These are phyloP conservation scores for Huntiella omanensis DNA, from an alignment of 2,329 filamentous ascomycete species.

Conservation along the genomic window DNA sequence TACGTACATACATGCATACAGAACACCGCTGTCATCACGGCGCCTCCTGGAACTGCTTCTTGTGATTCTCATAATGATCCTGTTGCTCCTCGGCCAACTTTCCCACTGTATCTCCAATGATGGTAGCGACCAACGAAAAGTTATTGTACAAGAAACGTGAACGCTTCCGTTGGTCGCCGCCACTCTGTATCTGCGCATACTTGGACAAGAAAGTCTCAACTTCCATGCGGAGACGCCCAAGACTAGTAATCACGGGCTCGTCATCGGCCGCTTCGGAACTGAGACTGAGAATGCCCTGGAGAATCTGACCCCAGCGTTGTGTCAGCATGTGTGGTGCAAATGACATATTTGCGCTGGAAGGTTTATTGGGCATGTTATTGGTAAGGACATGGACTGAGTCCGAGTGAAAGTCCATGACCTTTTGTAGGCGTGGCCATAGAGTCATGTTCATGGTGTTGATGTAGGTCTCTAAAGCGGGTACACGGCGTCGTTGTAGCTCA, in stretches of 20 bases:
- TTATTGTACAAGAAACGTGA: slow-evolving; percentile 90
- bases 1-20: no score
- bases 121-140: slow-evolving; percentile 83
- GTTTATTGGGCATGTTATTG: slow-evolving; percentile 30
- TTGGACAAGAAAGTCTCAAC: slow-evolving; percentile 69
- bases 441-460: slow-evolving; percentile 92
- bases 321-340: slow-evolving; percentile 81
- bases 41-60: slow-evolving; percentile 35
- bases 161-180: slow-evolving; percentile 61
- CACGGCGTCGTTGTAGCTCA: slow-evolving; percentile 74
- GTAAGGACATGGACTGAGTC: slow-evolving; percentile 57
- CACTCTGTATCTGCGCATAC: slow-evolving; percentile 42
- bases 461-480: slow-evolving; percentile 77
- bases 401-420: slow-evolving; percentile 82
- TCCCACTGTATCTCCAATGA: slow-evolving; percentile 60
- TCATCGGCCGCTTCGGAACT: slow-evolving; percentile 87
- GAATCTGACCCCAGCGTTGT: slow-evolving; percentile 84
- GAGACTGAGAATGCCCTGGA: slow-evolving; percentile 66
- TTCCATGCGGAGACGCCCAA: slow-evolving; percentile 59
- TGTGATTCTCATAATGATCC: slow-evolving; percentile 52
- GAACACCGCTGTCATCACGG: neutral
- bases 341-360: slow-evolving; percentile 21
- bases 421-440: slow-evolving; percentile 87
- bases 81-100: slow-evolving; percentile 59
- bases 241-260: slow-evolving; percentile 70